Evolutionary conservation across 495 filamentous ascomycete genomes (phyloP).

Genomic region (Cercophora scortea): DNA sequence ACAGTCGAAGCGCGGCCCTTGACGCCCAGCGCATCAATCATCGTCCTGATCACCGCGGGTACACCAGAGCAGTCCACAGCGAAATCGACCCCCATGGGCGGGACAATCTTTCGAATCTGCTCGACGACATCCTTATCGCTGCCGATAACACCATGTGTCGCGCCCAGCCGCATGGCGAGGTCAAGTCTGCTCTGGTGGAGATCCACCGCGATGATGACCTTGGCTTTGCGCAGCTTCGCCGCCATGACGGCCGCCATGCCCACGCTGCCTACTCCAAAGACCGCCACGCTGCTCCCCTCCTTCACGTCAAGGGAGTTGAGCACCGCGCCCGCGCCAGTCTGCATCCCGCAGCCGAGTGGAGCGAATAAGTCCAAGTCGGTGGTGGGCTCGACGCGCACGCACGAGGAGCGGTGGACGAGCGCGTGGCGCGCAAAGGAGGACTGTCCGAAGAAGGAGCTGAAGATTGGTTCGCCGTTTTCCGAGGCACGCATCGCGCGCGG

Average conservation of each 20-base stretch:
- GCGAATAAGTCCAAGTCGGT: conserved; percentile 28
- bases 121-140: conserved; percentile 14
- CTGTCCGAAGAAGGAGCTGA: conserved; percentile 51
- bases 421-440: conserved; percentile 36
- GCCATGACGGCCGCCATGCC: conserved; percentile 56
- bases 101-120: conserved; percentile 18
- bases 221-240: conserved; percentile 5
- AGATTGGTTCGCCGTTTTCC: conserved; percentile 44
- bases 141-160: conserved; percentile 35
- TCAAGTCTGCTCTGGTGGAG: conserved; percentile 49
- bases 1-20: conserved; percentile 35
- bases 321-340: conserved; percentile 38
- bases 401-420: conserved; percentile 19
- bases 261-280: conserved; percentile 68
- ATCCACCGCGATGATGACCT: conserved; percentile 56
- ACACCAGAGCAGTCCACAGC: conserved; percentile 38
- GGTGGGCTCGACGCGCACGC: conserved; percentile 21
- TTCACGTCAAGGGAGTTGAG: conserved; percentile 31
- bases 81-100: conserved; percentile 23
- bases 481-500: conserved; percentile 32
- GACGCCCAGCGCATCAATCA: conserved; percentile 27
- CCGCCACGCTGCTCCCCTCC: conserved; percentile 54
- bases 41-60: conserved; percentile 19
- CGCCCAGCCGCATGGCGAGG: conserved; percentile 53
- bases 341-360: conserved; percentile 41